These are phyloP conservation scores for Tephrocybe sp. DNA, from an alignment of 768 basidiomycete genomes.

Conservation along the genomic window DNA sequence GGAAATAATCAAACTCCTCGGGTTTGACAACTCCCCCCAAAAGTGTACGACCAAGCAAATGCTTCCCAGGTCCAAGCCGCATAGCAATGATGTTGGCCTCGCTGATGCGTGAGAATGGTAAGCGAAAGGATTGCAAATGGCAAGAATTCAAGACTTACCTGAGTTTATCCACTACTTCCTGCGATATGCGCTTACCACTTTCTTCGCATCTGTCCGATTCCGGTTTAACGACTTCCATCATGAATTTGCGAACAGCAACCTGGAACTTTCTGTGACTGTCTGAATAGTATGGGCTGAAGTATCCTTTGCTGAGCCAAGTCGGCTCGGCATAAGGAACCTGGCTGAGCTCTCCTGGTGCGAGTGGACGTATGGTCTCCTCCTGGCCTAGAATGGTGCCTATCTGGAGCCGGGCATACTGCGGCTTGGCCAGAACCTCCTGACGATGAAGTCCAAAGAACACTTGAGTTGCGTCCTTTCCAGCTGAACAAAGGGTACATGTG, in stretches of 20 bases:
- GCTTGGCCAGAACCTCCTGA: slow-evolving; percentile 73
- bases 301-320: slow-evolving; percentile 72
- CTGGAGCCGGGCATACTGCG: slow-evolving; percentile 71
- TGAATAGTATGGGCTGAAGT: slow-evolving; percentile 75
- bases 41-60: slow-evolving; percentile 74
- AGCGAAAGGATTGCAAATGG: background rate
- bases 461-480: slow-evolving; percentile 78
- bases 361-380: slow-evolving; percentile 52
- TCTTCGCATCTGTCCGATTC: slow-evolving; percentile 83
- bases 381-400: slow-evolving; percentile 64
- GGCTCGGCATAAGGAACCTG: slow-evolving; percentile 86
- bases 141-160: slow-evolving; percentile 45
- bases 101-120: slow-evolving; percentile 38
- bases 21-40: slow-evolving; percentile 76
- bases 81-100: slow-evolving; percentile 81
- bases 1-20: slow-evolving; percentile 93
- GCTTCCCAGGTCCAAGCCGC: slow-evolving; percentile 90
- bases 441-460: slow-evolving; percentile 87
- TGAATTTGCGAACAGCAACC: slow-evolving; percentile 71
- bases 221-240: slow-evolving; percentile 69
- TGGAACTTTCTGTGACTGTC: slow-evolving; percentile 77
- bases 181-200: slow-evolving; percentile 82
- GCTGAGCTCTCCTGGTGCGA: slow-evolving; percentile 63
- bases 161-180: slow-evolving; percentile 83
- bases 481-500: slow-evolving; percentile 26